Conservation (phyloP, 331 rosid genomes). For the Quercus tomentella region DNA sequence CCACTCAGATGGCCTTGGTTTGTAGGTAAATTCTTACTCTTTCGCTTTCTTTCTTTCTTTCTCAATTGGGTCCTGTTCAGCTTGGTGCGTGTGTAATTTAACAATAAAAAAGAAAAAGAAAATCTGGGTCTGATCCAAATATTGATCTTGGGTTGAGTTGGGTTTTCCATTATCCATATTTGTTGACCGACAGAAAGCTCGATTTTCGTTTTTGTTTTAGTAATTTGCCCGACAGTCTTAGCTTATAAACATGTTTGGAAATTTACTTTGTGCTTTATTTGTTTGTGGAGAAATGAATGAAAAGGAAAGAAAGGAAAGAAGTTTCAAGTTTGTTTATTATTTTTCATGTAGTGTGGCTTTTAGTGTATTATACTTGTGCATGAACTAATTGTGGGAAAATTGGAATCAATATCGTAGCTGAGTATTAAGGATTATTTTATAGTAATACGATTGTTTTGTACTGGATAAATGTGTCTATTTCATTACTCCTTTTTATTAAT, state of each 20-base stretch:
- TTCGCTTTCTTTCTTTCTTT: slow-evolving; percentile 1
- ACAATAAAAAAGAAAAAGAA: too few relatives aligned
- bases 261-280: background rate
- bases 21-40: slow-evolving; percentile 43
- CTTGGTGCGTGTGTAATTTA: too few relatives aligned
- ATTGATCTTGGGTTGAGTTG: background rate
- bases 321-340: background rate
- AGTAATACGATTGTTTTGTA: background rate
- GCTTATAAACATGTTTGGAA: background rate
- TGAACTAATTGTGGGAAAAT: background rate
- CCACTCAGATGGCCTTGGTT: slow-evolving; percentile 83
- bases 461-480: background rate
- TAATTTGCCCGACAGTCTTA: background rate
- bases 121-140: background rate
- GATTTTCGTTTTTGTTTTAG: background rate
- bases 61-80: too few relatives aligned
- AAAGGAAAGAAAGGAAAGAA: background rate
- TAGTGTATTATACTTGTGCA: background rate
- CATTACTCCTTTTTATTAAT: background rate
- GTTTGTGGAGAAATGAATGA: background rate
- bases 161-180: background rate
- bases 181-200: background rate
- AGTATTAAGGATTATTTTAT: background rate
- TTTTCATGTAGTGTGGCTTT: background rate
- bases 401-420: background rate